Evolutionary conservation across 2,329 filamentous ascomycete species (phyloP), one percentile per base, ranked within the genome.

Genomic region (Colletotrichum phormii): DNA sequence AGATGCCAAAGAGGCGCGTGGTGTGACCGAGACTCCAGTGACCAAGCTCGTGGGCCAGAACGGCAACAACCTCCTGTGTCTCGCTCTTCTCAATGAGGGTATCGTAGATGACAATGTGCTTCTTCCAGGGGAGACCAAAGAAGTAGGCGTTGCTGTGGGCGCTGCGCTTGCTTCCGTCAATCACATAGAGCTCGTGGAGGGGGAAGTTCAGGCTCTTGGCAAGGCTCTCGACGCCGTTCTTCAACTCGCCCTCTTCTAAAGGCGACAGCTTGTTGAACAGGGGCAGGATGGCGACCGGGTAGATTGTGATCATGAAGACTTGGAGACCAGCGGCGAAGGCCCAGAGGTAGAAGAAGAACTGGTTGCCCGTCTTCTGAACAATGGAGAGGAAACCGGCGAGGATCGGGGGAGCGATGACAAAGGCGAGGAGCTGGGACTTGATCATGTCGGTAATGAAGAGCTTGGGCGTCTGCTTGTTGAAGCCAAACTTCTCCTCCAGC

Each of bases 21-120:
- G 97, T 98, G 87, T 99, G 97, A 74, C 95, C 95, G 77, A 98
- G 90, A 79, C 93, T 96, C 97, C 97, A 99, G 86, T 99, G 97
- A 64, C 97, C 97, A 60, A 99, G 90, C 84, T 99, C 97, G 82
- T 99, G 97, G 46, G 95, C 95, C 66, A 99, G 87, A 65, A 99
- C 95, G 76, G 97, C 96, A 72, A 98, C 94, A 53, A 99, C 95
- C 84, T 99, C 97, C 80, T 97, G 89, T 4, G 94, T 92, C 75
- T 95, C 91, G 82, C 93, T 97, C 90, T 98, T 98, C 84, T 98
- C 96, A 75, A 99, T 95, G 75, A 99, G 86, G 5, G 97, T 99
- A 81, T 99, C 97, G 82, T 98, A 99, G 80, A 99, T 97, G 79
- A 99, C 97, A 86, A 99, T 99, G 87, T 98, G 97, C 90, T 98